Evolutionary conservation across 345 rosid species (phyloP).

Genomic region (Geranium rotundifolium): DNA sequence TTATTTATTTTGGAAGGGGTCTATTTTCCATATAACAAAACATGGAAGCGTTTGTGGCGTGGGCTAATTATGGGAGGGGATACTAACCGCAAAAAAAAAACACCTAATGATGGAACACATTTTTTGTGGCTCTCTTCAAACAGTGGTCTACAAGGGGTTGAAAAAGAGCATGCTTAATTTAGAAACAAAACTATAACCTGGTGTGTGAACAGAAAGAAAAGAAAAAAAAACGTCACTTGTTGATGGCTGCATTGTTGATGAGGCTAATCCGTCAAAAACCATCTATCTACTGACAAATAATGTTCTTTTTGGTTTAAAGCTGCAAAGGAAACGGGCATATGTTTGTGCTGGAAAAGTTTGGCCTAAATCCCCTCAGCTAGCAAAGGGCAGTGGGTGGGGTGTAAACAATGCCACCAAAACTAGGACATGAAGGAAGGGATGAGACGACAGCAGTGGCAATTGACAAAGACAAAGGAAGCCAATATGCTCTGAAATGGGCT

Average conservation of each 20-base stretch:
- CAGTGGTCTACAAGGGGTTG: neutral
- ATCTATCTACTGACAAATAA: too few relatives aligned
- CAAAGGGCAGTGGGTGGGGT: neutral
- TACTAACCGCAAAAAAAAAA: too few relatives aligned
- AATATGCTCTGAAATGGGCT: slow-evolving; percentile 67
- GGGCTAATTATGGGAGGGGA: neutral
- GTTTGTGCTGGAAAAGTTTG: too few relatives aligned
- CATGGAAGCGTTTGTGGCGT: neutral
- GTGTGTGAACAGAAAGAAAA: too few relatives aligned
- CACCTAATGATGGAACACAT: too few relatives aligned
- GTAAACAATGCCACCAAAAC: slow-evolving; percentile 8
- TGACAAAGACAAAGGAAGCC: slow-evolving; percentile 72
- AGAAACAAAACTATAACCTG: neutral
- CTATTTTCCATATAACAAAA: neutral
- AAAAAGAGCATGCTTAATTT: neutral
- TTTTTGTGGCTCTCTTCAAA: neutral
- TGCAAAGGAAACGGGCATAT: too few relatives aligned
- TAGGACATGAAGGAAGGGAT: slow-evolving; percentile 16
- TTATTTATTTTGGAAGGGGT: too few relatives aligned
- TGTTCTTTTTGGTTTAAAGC: too few relatives aligned
- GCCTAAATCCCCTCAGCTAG: too few relatives aligned
- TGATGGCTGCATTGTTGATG: neutral
- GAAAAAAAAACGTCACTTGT: neutral
- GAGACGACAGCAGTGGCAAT: slow-evolving; percentile 46
- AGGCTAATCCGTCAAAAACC: neutral